Conservation (phyloP, 148 eudicot genomes). For the Nepenthes mirabilis region DNA sequence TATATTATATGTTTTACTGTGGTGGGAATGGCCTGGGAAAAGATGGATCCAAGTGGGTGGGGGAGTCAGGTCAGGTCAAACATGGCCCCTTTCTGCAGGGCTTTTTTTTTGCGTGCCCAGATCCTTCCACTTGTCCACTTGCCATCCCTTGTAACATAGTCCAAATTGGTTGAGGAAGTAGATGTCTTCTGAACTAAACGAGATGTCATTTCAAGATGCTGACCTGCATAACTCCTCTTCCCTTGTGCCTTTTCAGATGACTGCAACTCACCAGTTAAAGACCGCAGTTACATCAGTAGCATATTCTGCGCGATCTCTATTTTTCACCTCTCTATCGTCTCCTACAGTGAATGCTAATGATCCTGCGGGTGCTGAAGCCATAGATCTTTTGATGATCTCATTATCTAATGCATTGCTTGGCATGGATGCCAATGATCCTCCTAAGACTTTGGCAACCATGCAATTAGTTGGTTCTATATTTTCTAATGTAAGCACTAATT, state of each 20-base stretch:
- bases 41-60: too few species aligned
- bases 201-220: neutral
- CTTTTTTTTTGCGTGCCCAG: too few species aligned
- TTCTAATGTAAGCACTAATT: conserved; percentile 58
- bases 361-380: conserved; percentile 29
- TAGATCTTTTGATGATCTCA: conserved; percentile 73
- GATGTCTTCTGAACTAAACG: neutral
- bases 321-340: conserved; percentile 43
- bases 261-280: conserved; percentile 98
- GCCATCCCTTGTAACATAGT: neutral
- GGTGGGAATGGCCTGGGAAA: too few species aligned
- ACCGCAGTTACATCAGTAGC: conserved; percentile 88
- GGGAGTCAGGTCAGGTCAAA: too few species aligned
- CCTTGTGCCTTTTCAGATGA: conserved; percentile 46
- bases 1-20: too few species aligned
- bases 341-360: conserved; percentile 28
- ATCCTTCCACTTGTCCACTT: neutral
- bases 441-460: conserved; percentile 96
- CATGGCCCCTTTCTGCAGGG: too few species aligned
- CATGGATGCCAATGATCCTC: conserved; percentile 99
- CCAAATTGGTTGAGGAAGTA: neutral
- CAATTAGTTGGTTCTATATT: conserved; percentile 91
- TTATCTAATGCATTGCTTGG: conserved; percentile 91
- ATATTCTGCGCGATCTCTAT: conserved; percentile 66
- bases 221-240: conserved; percentile 1